These are phyloP conservation scores for Syncephalis plumigaleata DNA, from an alignment of 371 early-diverging fungal genomes.

Conservation along the genomic window DNA sequence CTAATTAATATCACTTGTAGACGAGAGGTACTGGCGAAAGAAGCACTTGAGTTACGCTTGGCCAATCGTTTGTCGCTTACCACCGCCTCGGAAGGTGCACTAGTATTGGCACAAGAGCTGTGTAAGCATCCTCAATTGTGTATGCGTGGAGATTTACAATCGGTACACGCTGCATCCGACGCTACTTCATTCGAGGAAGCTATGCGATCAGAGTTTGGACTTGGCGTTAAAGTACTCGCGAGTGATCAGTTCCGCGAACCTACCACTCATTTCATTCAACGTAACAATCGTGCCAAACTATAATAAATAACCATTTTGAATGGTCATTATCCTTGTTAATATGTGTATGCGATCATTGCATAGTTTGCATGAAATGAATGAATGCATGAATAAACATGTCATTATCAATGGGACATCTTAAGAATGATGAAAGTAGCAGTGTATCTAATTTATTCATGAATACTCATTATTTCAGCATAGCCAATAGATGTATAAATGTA, in stretches of 20 bases:
- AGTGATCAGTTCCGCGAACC: slow-evolving; percentile 15
- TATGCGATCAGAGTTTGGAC: slow-evolving; percentile 15
- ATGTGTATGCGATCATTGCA: too few relatives aligned
- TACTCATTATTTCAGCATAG: too few relatives aligned
- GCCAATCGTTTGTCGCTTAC: slow-evolving; percentile 10
- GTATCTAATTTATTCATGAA: too few relatives aligned
- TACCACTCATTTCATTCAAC: slow-evolving; percentile 9
- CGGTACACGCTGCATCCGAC: slow-evolving; percentile 5
- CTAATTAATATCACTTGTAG: slow-evolving; percentile 4
- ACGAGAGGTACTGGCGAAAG: slow-evolving; percentile 17
- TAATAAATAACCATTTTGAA: too few relatives aligned
- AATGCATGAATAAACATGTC: too few relatives aligned
- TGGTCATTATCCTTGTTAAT: too few relatives aligned
- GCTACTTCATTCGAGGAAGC: slow-evolving; percentile 14
- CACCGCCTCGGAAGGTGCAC: slow-evolving; percentile 14
- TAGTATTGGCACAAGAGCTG: slow-evolving; percentile 11
- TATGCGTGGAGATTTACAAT: slow-evolving; percentile 18
- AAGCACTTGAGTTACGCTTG: slow-evolving; percentile 13
- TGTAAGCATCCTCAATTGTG: slow-evolving; percentile 19
- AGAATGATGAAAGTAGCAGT: too few relatives aligned
- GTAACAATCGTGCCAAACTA: neutral
- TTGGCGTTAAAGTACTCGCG: slow-evolving; percentile 12
- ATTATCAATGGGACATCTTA: too few relatives aligned
- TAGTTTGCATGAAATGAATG: too few relatives aligned
- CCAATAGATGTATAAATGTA: too few relatives aligned